Evolutionary conservation across 148 eudicot species (phyloP), one percentile per base, ranked within the genome.

Genomic region (Salicornia ramosissima): DNA sequence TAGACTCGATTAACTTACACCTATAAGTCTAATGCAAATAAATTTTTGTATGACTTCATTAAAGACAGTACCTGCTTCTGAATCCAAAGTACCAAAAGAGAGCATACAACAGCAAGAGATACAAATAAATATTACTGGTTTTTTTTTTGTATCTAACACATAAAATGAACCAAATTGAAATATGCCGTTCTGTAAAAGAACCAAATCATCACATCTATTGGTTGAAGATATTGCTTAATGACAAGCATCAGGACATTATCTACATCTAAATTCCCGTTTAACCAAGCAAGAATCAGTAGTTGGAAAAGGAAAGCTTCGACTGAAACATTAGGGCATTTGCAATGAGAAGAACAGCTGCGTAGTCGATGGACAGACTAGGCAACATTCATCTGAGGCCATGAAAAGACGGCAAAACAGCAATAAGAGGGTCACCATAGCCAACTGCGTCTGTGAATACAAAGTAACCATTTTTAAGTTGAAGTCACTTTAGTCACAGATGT

Each of bases 391-490:
- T 57, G 28, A 78, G 77, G 67, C 74, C 87, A 18, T 81, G 87
- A 69, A 87, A 84, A 67, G 86, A 87, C 22, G 95, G 92, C 82
- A 86, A 82, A 33, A 88, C 85, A 36, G 92, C 97, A 34, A 91
- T 49, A 22, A 88, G 86, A 55, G 97, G 90, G 74, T 88, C 95
- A 34, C 97, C 97, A 49, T 86, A 91, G 62, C 92, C 97, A 50
- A 88, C 82, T 43, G 95, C 88, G 54, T 89, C 97, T 91, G 97
- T 65, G 75, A 39, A 64, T 39, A 19, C 50, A 57, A 43, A 77
- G 45, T 6, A 24, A 47, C 10, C n/a, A 51, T 51, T 14, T 42
- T 11, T 57, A 56, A 33, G n/a, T 71, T 43, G n/a, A 49, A 22
- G 21, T 16, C n/a, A 28, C n/a, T n/a, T n/a, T n/a, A n/a, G n/a